Percentiles rank a stretch among this genome's conserved stretches.
Evolutionary conservation across 2,329 filamentous ascomycete species (phyloP).

Genomic region (Fusarium haematococcum): DNA sequence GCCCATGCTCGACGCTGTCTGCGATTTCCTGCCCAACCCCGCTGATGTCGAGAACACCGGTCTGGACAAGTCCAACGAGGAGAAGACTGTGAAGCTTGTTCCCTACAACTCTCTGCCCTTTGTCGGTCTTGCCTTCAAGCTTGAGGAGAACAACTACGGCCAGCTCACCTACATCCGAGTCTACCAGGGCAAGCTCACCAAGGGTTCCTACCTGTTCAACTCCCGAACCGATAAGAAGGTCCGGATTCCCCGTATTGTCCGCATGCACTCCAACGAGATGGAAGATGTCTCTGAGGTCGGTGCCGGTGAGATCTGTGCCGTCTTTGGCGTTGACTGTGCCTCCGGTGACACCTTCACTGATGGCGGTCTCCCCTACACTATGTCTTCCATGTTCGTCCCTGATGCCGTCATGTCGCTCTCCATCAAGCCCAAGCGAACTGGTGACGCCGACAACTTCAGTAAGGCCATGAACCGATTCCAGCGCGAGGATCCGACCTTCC

Average conservation of each 20-base stretch:
- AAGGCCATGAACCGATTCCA: constrained; percentile 99
- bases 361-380: constrained; percentile 89
- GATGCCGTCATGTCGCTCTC: constrained; percentile 98
- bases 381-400: constrained; percentile 98
- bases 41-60: constrained; percentile 89
- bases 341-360: constrained; percentile 99
- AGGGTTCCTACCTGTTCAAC: constrained; percentile 93
- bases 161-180: constrained; percentile 98
- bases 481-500: constrained; percentile 97
- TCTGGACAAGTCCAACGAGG: constrained; percentile 82
- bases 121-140: constrained; percentile 96
- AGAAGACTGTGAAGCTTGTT: constrained; percentile 86
- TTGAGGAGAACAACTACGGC: constrained; percentile 98
- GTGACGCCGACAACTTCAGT: constrained; percentile 92
- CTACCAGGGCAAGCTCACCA: constrained; percentile 91
- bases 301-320: constrained; percentile 97
- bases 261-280: constrained; percentile 99
- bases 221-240: constrained; percentile 95
- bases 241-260: constrained; percentile 95
- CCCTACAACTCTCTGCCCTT: constrained; percentile 95
- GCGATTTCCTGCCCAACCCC: constrained; percentile 95
- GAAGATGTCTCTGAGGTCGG: constrained; percentile 94
- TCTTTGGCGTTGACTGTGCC: constrained; percentile 97
- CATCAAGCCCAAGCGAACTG: constrained; percentile 94
- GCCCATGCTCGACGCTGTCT: constrained; percentile 95